These are phyloP conservation scores for Lachancea fermentati DNA, from an alignment of 805 yeast genomes.

Conservation along the genomic window DNA sequence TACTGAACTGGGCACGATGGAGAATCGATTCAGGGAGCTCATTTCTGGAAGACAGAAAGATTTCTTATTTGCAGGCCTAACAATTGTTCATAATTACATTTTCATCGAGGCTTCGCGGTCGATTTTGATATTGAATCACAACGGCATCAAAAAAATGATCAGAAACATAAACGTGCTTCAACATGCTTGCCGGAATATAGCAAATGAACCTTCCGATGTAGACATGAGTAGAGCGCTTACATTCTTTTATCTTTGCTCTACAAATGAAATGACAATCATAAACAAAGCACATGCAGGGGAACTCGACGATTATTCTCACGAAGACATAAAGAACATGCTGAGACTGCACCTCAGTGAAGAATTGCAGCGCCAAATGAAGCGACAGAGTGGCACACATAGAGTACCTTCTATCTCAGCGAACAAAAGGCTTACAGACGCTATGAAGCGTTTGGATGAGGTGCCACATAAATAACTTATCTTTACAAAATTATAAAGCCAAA, in stretches of 20 bases:
- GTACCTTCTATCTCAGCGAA: slow-evolving; percentile 21
- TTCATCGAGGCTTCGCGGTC: slow-evolving; percentile 25
- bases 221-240: slow-evolving; percentile 20
- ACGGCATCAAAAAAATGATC: slow-evolving; percentile 28
- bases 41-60: slow-evolving; percentile 17
- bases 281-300: slow-evolving; percentile 16
- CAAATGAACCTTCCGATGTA: slow-evolving; percentile 17
- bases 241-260: slow-evolving; percentile 22
- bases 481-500: no score
- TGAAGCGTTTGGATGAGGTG: slow-evolving; percentile 10
- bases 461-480: neutral
- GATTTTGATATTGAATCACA: slow-evolving; percentile 22
- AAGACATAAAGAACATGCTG: slow-evolving; percentile 25
- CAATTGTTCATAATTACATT: slow-evolving; percentile 17
- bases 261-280: slow-evolving; percentile 20
- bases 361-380: slow-evolving; percentile 18
- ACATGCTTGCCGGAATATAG: slow-evolving; percentile 24
- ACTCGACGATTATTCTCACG: slow-evolving; percentile 13
- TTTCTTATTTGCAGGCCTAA: slow-evolving; percentile 25
- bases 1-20: slow-evolving; percentile 24
- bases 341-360: slow-evolving; percentile 31
- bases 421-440: slow-evolving; percentile 26
- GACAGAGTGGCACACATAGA: slow-evolving; percentile 15
- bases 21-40: slow-evolving; percentile 23
- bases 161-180: slow-evolving; percentile 30